Base-by-base conservation (phyloP, 768 basidiomycete species). In the Xanthoconium stramineum region DNA sequence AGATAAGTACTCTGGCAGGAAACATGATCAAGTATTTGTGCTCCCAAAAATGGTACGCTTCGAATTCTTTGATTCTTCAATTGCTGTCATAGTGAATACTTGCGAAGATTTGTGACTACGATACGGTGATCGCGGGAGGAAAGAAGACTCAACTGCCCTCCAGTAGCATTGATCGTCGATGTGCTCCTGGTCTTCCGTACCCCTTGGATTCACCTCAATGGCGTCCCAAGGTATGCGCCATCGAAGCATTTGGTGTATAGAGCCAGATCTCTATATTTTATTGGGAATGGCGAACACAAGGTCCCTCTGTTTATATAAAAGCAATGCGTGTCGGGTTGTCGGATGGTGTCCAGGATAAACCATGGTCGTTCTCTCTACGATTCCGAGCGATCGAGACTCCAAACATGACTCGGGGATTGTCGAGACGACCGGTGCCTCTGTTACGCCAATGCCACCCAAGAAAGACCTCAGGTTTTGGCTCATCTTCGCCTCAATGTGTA, bases 391-490 rank as follows among this genome's bases (percentile, higher is more conserved):
- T 19, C 49, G 29, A 24, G 33, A 40, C 48, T 56, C 54, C 4
- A 5, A 40, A 43, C 24, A 37, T 11, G 35, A 42, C 50, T 49
- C 40, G n/a, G 50, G 43, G 14, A 35, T 52, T 20, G 35, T 32
- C 35, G 50, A 44, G 10, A 35, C n/a, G 8, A 45, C 54, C 14
- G 35, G 30, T 17, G 9, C 3, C 33, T 19, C 36, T 39, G 42
- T 45, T 33, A 35, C 43, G 9, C 13, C 43, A 20, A 28, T 17
- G 9, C 30, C 48, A 24, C 17, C 55, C 50, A 56, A 51, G 19
- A 64, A 61, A 11, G 55, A 44, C 45, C 51, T 56, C 53, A 61
- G 36, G 38, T 69, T 71, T 29, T 69, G 70, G 68, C 55, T 71
- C 10, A 52, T 68, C 52, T 68, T 71, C n/a, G 52, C 60, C 3